phyloP scores from a whole-genome alignment of 1,284 basidiomycete genomes.

The Rhodofomes roseus region DNA sequence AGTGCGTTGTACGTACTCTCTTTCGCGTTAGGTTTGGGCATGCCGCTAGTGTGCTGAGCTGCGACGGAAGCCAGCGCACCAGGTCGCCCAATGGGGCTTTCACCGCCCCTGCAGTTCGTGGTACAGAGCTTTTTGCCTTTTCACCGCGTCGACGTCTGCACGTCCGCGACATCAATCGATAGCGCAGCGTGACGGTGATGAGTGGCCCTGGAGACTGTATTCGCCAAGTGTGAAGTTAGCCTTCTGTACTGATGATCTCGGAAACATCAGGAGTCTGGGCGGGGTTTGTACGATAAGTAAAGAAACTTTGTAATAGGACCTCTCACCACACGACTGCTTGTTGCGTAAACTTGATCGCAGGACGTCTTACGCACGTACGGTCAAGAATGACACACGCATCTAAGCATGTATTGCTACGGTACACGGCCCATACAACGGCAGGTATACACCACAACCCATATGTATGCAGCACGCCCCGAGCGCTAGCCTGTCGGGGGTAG shows the following conservation, averaged over 20 bases:
- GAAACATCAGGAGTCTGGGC: background rate
- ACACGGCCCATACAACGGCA: slow-evolving; percentile 8
- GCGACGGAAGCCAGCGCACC: background rate
- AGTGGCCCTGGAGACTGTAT: background rate
- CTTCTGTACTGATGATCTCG: background rate
- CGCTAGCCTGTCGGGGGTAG: background rate
- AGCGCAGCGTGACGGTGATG: background rate
- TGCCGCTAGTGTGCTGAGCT: background rate
- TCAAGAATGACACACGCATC: background rate
- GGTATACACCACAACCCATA: slow-evolving; percentile 2
- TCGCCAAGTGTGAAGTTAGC: background rate
- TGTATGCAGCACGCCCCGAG: slow-evolving; percentile 6
- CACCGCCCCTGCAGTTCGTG: background rate
- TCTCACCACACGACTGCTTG: background rate
- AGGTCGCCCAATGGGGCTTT: slow-evolving; percentile 1
- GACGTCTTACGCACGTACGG: background rate
- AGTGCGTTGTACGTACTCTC: background rate
- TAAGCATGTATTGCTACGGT: slow-evolving; percentile 6
- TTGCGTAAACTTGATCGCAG: background rate
- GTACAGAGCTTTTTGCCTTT: slow-evolving; percentile 1
- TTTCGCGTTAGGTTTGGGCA: background rate
- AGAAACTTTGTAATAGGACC: background rate
- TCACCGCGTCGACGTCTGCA: no score
- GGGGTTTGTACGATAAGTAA: background rate
- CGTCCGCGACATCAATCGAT: slow-evolving; percentile 5